Conservation (phyloP, 192 early-diverging fungal species). For the Entrophospora sp. region DNA sequence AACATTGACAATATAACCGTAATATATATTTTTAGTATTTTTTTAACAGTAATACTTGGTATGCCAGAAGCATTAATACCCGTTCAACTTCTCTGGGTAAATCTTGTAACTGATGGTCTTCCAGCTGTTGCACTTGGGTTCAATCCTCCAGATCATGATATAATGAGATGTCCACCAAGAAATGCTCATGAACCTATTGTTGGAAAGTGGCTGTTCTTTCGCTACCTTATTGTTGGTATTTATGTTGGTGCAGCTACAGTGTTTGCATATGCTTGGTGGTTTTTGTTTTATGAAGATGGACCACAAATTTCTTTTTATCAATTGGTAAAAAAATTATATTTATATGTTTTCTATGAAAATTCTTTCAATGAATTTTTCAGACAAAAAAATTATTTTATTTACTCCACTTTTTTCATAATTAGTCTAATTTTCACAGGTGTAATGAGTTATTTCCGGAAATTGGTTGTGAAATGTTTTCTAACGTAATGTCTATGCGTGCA, state of each 20-base stretch:
- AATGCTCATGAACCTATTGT: constrained; percentile 82
- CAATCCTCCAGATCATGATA: constrained; percentile 93
- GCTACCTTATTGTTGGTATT: constrained; percentile 85
- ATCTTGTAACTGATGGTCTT: constrained; percentile 94
- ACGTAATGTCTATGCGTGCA: constrained; percentile 69
- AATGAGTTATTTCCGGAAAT: constrained; percentile 77
- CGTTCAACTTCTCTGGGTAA: constrained; percentile 98
- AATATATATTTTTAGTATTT: constrained; percentile 45
- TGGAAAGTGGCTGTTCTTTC: constrained; percentile 88
- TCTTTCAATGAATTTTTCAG: constrained; percentile 3
- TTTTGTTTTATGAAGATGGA: constrained; percentile 84
- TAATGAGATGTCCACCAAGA: constrained; percentile 89
- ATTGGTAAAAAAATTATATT: constrained; percentile 44
- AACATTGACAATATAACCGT: background rate
- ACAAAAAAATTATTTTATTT: no score
- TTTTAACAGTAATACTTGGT: constrained; percentile 91
- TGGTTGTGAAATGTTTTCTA: constrained; percentile 87
- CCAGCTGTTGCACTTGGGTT: constrained; percentile 97
- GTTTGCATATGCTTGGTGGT: constrained; percentile 98
- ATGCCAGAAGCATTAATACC: constrained; percentile 97
- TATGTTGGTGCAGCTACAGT: constrained; percentile 93
- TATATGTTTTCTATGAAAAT: background rate
- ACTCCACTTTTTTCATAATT: background rate
- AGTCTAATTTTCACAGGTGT: constrained; percentile 93
- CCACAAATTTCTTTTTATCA: constrained; percentile 85